Percentiles rank a stretch among this genome's conserved stretches.
phyloP scores from a whole-genome alignment of 2,329 filamentous ascomycete genomes.

The Hypoxylon sp. region DNA sequence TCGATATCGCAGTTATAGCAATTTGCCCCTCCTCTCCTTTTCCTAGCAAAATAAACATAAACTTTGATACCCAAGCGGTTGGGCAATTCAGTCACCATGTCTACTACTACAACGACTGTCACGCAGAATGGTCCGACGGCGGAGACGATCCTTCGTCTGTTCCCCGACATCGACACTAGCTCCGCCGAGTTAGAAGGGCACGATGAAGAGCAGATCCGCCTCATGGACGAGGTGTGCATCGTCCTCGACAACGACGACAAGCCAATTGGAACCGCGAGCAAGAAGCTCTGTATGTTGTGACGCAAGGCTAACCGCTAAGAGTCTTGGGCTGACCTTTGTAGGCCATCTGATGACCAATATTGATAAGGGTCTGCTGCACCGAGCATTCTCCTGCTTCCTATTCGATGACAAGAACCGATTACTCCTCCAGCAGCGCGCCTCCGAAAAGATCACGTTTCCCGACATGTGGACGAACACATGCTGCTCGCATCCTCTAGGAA shows the following conservation, averaged over 20 bases:
- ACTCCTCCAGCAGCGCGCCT: slow-evolving; percentile 93
- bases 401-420: slow-evolving; percentile 95
- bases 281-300: slow-evolving; percentile 87
- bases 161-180: slow-evolving; percentile 83
- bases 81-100: slow-evolving; percentile 27
- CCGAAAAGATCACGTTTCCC: slow-evolving; percentile 98
- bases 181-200: slow-evolving; percentile 87
- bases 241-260: slow-evolving; percentile 92
- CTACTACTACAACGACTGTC: slow-evolving; percentile 60
- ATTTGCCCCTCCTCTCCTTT: slow-evolving; percentile 25
- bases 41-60: slow-evolving; percentile 8
- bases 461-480: slow-evolving; percentile 99
- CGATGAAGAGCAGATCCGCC: slow-evolving; percentile 95
- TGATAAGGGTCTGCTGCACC: slow-evolving; percentile 93
- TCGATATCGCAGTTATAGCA: slow-evolving; percentile 31
- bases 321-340: slow-evolving; percentile 57
- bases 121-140: slow-evolving; percentile 76
- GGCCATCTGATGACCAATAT: slow-evolving; percentile 99
- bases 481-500: slow-evolving; percentile 95
- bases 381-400: slow-evolving; percentile 97
- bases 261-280: slow-evolving; percentile 96
- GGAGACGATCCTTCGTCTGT: slow-evolving; percentile 87
- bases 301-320: slow-evolving; percentile 3
- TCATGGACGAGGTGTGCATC: slow-evolving; percentile 99
- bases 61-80: not conserved